phyloP scores from a whole-genome alignment of 192 early-diverging fungal genomes.

The Borealophlyctis nickersoniae region DNA sequence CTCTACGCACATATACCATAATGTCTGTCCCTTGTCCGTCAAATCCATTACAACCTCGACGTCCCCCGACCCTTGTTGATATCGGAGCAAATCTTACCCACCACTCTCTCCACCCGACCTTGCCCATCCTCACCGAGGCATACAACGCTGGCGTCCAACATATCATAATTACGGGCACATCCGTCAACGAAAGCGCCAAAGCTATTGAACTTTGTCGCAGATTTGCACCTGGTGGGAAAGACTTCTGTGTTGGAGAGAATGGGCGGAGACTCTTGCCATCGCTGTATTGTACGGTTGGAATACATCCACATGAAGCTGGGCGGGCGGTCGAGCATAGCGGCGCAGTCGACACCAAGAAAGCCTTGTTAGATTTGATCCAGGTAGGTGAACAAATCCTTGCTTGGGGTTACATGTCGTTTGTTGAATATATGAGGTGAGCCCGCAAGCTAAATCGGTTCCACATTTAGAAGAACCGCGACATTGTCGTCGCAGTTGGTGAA shows the following conservation, averaged over 20 bases:
- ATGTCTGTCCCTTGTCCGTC: too few relatives aligned
- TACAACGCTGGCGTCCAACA: slow-evolving; percentile 60
- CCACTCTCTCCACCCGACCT: slow-evolving; percentile 79
- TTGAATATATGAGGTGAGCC: slow-evolving; percentile 13
- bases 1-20: background rate
- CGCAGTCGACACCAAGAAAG: background rate
- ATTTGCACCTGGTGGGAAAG: too few relatives aligned
- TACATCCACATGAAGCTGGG: background rate
- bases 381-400: slow-evolving; percentile 10
- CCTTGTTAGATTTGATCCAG: background rate
- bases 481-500: slow-evolving; percentile 91
- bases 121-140: slow-evolving; percentile 69
- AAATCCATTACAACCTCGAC: too few relatives aligned
- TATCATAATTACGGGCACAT: slow-evolving; percentile 82
- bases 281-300: background rate
- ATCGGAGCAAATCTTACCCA: slow-evolving; percentile 90
- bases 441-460: background rate
- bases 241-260: background rate
- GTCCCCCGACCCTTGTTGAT: slow-evolving; percentile 40
- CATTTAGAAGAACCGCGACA: slow-evolving; percentile 8
- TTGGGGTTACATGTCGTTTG: too few relatives aligned
- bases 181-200: slow-evolving; percentile 39
- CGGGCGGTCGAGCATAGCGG: background rate
- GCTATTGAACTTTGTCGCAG: too few relatives aligned
- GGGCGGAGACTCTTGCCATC: background rate